Evolutionary conservation across 805 yeast genomes (phyloP).

Genomic region (Sugiyamaella mastotermitis): DNA sequence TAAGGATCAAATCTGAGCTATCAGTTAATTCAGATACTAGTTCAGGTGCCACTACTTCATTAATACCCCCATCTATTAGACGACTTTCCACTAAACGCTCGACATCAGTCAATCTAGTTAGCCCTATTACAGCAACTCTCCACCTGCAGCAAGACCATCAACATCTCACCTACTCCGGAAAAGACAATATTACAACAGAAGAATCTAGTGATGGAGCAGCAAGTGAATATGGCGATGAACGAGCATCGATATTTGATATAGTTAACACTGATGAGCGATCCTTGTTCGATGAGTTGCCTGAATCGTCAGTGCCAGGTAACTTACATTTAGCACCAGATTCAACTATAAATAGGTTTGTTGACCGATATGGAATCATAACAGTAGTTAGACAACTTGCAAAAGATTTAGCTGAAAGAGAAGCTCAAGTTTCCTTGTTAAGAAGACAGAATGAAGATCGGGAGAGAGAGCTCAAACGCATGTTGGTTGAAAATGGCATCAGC

Average conservation of each 20-base stretch:
- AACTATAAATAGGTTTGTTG: slow-evolving; percentile 29
- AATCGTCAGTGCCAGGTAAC: slow-evolving; percentile 31
- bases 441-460: slow-evolving; percentile 27
- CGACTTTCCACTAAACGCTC: no score
- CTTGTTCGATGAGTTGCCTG: slow-evolving; percentile 19
- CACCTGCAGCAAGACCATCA: no score
- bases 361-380: slow-evolving; percentile 30
- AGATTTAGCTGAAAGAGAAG: slow-evolving; percentile 44
- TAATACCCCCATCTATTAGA: no score
- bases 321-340: slow-evolving; percentile 32
- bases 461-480: slow-evolving; percentile 25
- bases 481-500: slow-evolving; percentile 25
- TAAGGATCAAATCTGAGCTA: no score
- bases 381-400: slow-evolving; percentile 43
- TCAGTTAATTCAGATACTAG: no score
- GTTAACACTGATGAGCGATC: slow-evolving; percentile 10
- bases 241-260: neutral
- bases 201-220: no score
- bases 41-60: no score
- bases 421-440: slow-evolving; percentile 38
- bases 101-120: no score
- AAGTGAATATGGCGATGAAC: neutral
- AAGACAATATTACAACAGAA: no score
- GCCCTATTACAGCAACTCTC: no score
- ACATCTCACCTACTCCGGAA: no score